These are phyloP conservation scores for Stagonosporopsis cucurbitacearum DNA, from an alignment of 2,329 filamentous ascomycete genomes.

Conservation along the genomic window DNA sequence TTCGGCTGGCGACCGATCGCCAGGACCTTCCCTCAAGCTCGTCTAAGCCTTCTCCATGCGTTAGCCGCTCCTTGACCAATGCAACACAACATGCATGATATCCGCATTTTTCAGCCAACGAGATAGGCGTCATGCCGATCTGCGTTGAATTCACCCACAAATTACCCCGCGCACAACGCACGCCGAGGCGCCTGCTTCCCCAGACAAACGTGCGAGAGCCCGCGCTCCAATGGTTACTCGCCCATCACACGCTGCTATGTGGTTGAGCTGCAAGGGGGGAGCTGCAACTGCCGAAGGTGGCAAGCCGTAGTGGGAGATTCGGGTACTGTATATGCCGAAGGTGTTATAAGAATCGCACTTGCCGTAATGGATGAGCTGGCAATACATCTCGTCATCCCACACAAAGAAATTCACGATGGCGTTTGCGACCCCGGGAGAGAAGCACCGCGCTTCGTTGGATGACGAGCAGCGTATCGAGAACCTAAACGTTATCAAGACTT, in stretches of 20 bases:
- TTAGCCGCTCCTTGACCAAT: not conserved
- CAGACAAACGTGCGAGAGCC: constrained; percentile 16
- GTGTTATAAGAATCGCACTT: constrained; percentile 12
- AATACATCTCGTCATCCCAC: too few species aligned
- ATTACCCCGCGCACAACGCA: constrained; percentile 29
- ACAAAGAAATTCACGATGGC: constrained; percentile 13
- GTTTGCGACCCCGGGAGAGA: constrained; percentile 19
- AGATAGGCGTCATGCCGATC: constrained; percentile 19
- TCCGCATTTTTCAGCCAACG: not conserved
- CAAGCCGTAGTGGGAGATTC: constrained; percentile 17
- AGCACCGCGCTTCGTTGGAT: constrained; percentile 13
- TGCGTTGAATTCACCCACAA: constrained; percentile 14
- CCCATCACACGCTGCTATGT: constrained; percentile 1
- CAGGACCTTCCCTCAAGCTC: not conserved
- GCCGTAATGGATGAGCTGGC: not conserved
- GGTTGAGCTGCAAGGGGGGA: constrained; percentile 11
- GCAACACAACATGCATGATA: constrained; percentile 1
- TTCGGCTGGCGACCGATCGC: not conserved
- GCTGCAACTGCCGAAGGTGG: constrained; percentile 15
- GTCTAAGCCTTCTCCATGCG: not conserved
- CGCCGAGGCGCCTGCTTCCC: constrained; percentile 16
- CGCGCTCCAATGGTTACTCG: constrained; percentile 10
- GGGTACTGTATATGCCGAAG: constrained; percentile 22
- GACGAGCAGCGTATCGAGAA: constrained; percentile 32
- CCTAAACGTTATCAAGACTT: constrained; percentile 32